A percentile compares a stretch with the other conserved stretches of the same genome.
These are phyloP conservation scores for Leptomonas pyrrhocoris DNA, from an alignment of 208 protist species.

Conservation along the genomic window DNA sequence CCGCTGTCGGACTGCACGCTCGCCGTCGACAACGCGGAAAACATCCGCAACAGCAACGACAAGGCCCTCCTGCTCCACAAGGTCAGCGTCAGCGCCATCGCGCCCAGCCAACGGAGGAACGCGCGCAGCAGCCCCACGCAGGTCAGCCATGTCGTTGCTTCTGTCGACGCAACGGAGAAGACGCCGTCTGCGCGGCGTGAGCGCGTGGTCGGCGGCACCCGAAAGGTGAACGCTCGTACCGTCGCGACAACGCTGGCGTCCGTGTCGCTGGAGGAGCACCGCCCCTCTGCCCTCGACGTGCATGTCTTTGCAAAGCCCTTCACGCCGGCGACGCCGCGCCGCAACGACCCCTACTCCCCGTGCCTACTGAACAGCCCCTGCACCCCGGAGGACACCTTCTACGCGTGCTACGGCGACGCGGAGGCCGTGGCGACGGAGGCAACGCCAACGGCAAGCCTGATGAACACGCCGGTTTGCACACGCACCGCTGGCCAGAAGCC, in stretches of 20 bases:
- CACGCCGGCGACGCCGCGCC: slow-evolving; percentile 21
- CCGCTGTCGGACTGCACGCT: slow-evolving; percentile 80
- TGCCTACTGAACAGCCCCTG: slow-evolving; percentile 36
- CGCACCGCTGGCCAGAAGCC: neutral
- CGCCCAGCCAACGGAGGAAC: slow-evolving; percentile 13
- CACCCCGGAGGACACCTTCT: slow-evolving; percentile 62
- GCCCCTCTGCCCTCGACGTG: slow-evolving; percentile 12
- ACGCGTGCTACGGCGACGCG: slow-evolving; percentile 57
- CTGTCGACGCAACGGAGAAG: neutral
- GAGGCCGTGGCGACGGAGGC: slow-evolving; percentile 2
- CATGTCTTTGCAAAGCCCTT: slow-evolving; percentile 36
- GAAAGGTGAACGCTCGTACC: neutral
- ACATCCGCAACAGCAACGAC: slow-evolving; percentile 53
- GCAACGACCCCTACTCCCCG: slow-evolving; percentile 66
- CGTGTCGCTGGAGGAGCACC: slow-evolving; percentile 1
- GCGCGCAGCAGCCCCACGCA: slow-evolving; percentile 15
- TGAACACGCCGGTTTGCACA: slow-evolving; percentile 17
- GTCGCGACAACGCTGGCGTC: neutral
- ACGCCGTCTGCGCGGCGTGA: slow-evolving; percentile 14
- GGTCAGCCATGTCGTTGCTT: neutral
- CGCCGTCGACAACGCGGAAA: slow-evolving; percentile 76
- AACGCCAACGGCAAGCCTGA: neutral
- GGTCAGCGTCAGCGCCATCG: neutral
- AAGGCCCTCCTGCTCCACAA: slow-evolving; percentile 16
- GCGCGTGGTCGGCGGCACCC: neutral